Conservation (phyloP, 352 stramenopile genomes). For the Phytophthora pseudosyringae region DNA sequence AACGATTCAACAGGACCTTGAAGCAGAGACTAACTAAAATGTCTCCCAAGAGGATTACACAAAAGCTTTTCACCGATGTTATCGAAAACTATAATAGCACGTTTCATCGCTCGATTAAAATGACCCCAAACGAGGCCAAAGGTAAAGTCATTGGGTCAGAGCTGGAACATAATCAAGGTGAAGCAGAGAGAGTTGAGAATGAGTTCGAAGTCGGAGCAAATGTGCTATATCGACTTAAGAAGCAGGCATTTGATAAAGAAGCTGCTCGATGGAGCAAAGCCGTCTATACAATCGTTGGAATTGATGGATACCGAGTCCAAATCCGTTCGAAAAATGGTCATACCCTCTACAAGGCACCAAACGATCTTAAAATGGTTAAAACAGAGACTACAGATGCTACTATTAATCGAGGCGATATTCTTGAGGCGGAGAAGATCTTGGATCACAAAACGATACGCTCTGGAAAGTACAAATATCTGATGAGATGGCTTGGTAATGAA, state of each 20-base stretch:
- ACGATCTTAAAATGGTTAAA: constrained; percentile 29
- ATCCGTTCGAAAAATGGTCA: constrained; percentile 38
- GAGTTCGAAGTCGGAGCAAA: constrained; percentile 17
- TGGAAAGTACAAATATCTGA: no score
- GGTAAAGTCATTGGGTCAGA: no score
- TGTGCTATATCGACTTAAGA: constrained; percentile 25
- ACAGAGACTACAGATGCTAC: constrained; percentile 16
- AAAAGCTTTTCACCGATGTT: no score
- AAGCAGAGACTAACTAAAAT: no score
- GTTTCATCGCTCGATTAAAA: no score
- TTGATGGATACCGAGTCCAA: constrained; percentile 31
- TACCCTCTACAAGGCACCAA: constrained; percentile 7
- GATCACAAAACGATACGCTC: no score
- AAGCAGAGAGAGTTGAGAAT: constrained; percentile 17
- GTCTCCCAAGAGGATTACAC: no score
- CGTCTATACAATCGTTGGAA: constrained; percentile 21
- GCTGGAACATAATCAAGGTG: constrained; percentile 31
- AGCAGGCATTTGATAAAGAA: constrained; percentile 33
- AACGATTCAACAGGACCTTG: no score
- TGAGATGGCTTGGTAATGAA: neutral
- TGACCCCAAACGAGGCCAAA: no score
- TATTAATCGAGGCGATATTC: constrained; percentile 19
- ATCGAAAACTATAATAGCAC: no score
- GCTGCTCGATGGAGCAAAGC: constrained; percentile 26
- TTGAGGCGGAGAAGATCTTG: no score